Conservation (phyloP, 768 basidiomycete genomes). For the Artomyces pyxidatus region DNA sequence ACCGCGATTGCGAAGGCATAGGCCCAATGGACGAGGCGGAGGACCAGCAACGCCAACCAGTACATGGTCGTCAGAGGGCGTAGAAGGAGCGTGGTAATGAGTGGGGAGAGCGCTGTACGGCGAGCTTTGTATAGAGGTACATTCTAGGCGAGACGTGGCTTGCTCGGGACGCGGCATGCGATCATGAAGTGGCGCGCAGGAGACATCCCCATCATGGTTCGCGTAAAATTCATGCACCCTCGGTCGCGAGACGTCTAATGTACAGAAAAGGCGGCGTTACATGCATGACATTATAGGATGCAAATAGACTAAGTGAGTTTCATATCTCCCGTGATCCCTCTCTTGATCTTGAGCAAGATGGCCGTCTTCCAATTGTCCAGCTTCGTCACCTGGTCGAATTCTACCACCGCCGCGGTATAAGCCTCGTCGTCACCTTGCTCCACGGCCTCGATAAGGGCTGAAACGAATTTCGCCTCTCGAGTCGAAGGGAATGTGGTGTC, state of each 20-base stretch:
- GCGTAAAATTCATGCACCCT: too few species aligned
- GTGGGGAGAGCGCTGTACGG: not conserved
- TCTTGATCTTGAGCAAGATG: conserved; percentile 88
- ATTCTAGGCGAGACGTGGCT: not conserved
- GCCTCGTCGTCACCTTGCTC: conserved; percentile 61
- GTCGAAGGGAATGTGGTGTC: conserved; percentile 84
- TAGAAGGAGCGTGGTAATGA: not conserved
- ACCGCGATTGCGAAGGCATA: conserved; percentile 39
- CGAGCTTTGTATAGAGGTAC: not conserved
- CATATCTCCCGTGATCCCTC: conserved; percentile 55
- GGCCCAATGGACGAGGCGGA: conserved; percentile 50
- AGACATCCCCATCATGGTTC: not conserved
- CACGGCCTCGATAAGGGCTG: conserved; percentile 68
- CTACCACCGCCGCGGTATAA: conserved; percentile 80
- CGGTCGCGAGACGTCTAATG: not conserved
- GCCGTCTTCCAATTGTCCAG: conserved; percentile 95
- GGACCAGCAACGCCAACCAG: conserved; percentile 37
- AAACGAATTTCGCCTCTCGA: conserved; percentile 86
- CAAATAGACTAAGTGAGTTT: conserved; percentile 16
- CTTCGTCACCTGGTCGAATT: conserved; percentile 88
- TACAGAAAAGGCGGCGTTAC: not conserved
- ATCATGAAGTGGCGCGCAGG: too few species aligned
- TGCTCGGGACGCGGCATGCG: not conserved
- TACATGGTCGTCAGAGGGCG: conserved; percentile 28
- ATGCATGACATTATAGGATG: not conserved